Percentiles rank a stretch among this genome's conserved stretches.
Evolutionary conservation across 2,329 filamentous ascomycete genomes (phyloP).

Genomic region (Fusarium vanettenii): DNA sequence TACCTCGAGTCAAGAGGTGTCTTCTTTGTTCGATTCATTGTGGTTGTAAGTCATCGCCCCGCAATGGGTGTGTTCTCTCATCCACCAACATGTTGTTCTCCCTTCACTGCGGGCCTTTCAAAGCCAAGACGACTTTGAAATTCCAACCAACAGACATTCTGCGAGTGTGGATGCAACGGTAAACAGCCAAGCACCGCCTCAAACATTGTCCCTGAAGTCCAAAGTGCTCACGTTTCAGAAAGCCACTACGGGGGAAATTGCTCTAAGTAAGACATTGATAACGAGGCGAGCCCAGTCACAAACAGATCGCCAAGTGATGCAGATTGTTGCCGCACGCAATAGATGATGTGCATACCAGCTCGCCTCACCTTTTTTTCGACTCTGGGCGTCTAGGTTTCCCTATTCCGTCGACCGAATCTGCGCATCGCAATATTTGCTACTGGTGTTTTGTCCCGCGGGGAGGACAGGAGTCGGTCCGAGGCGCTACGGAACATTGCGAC

Average conservation of each 20-base stretch:
- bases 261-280: background rate
- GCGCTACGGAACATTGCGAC: background rate
- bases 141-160: background rate
- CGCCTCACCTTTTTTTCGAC: background rate
- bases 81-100: background rate
- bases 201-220: background rate
- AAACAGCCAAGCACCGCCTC: background rate
- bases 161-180: background rate
- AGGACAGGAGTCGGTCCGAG: background rate
- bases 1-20: background rate
- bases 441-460: background rate
- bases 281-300: background rate
- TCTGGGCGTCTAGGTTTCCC: background rate
- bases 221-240: background rate
- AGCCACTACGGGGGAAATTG: background rate
- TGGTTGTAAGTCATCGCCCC: background rate
- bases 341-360: background rate
- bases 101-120: background rate
- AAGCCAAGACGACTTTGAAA: background rate
- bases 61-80: background rate
- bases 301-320: background rate
- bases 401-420: background rate
- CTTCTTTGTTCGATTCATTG: background rate
- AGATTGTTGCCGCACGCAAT: background rate
- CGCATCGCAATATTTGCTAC: slow-evolving; percentile 15